Evolutionary conservation across 495 filamentous ascomycete species (phyloP).

Genomic region (Penicillium silybi): DNA sequence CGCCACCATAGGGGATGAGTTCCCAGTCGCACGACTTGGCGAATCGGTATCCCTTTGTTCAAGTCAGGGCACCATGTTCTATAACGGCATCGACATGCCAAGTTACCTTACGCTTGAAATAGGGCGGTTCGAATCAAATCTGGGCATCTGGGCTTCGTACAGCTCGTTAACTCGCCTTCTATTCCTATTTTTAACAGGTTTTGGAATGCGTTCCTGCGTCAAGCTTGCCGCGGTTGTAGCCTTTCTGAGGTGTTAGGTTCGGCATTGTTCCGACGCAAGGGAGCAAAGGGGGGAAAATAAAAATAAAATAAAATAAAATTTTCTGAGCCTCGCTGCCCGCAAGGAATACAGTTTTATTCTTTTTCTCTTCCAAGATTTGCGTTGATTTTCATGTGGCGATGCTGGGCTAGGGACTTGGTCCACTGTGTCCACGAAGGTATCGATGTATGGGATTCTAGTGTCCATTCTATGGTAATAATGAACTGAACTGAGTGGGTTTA

Average conservation of each 20-base stretch:
- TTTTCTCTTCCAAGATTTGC: neutral
- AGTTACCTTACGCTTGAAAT: too few relatives aligned
- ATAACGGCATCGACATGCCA: too few relatives aligned
- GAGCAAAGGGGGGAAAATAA: constrained; percentile 5
- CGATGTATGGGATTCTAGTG: neutral
- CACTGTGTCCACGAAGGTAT: neutral
- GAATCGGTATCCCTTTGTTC: neutral
- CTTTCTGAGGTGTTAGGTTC: constrained; percentile 10
- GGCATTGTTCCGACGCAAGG: constrained; percentile 30
- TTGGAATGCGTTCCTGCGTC: constrained; percentile 8
- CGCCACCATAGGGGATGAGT: neutral
- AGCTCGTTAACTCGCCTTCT: neutral
- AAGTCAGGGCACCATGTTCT: too few relatives aligned
- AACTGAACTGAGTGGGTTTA: neutral
- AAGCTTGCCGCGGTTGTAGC: neutral
- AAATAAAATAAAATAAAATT: constrained; percentile 9
- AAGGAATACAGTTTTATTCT: constrained; percentile 3
- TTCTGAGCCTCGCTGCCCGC: constrained; percentile 3
- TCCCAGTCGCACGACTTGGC: neutral
- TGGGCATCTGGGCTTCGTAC: too few relatives aligned
- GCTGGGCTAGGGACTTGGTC: neutral
- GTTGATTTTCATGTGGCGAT: neutral
- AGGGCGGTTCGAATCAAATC: too few relatives aligned
- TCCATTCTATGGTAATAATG: neutral
- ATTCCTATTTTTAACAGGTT: neutral